Conservation (phyloP, 352 stramenopile species). For the Phytopythium helicoides region DNA sequence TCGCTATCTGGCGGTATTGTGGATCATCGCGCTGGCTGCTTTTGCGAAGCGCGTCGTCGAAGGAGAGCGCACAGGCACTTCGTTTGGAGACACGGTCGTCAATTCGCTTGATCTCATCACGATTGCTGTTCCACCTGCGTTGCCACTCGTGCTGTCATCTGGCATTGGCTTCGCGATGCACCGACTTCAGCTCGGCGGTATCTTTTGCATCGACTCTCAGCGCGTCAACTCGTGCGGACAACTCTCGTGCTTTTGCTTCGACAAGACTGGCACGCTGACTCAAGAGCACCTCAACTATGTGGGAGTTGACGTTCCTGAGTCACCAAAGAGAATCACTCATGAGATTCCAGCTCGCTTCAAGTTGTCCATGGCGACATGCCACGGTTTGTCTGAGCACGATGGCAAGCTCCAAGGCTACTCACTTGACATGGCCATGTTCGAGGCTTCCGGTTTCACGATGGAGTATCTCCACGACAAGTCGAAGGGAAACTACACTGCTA, state of each 20-base stretch:
- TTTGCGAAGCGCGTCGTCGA: slow-evolving; percentile 32
- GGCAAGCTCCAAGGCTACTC: slow-evolving; percentile 48
- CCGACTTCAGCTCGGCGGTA: slow-evolving; percentile 6
- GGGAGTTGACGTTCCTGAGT: slow-evolving; percentile 17
- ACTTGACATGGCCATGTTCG: slow-evolving; percentile 31
- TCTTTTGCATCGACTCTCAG: slow-evolving; percentile 45
- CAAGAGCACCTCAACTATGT: slow-evolving; percentile 40
- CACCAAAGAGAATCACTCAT: too few species aligned
- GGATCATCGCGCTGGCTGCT: slow-evolving; percentile 23
- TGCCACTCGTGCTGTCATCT: slow-evolving; percentile 47
- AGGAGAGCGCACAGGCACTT: slow-evolving; percentile 6
- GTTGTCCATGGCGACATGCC: too few species aligned
- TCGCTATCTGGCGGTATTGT: slow-evolving; percentile 35
- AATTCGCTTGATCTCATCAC: slow-evolving; percentile 50
- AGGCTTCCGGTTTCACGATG: background rate
- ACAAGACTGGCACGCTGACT: slow-evolving; percentile 68
- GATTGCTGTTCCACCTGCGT: slow-evolving; percentile 42
- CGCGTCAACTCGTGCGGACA: slow-evolving; percentile 56
- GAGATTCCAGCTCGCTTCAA: too few species aligned
- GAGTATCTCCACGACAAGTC: background rate
- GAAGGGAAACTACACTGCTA: too few species aligned
- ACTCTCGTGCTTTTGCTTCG: slow-evolving; percentile 57
- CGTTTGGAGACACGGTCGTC: slow-evolving; percentile 19
- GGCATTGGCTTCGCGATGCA: slow-evolving; percentile 27
- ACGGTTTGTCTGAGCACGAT: too few species aligned